phyloP scores from a whole-genome alignment of 768 basidiomycete species.

The Tricholoma bakamatsutake region DNA sequence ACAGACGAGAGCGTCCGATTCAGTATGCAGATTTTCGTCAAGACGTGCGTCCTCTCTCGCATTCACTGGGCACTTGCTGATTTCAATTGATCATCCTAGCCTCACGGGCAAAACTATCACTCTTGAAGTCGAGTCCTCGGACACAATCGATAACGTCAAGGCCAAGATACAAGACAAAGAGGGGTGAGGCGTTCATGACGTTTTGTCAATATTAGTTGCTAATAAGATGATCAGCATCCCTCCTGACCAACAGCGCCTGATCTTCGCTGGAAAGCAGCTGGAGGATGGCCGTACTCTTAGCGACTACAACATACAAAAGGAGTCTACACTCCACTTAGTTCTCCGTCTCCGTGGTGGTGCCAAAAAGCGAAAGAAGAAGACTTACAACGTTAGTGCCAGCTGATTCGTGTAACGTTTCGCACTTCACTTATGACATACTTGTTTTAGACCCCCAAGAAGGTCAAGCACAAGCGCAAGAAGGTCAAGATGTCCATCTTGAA shows the following conservation, averaged over 20 bases:
- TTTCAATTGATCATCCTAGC: conserved; percentile 34
- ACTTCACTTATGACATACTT: conserved; percentile 4
- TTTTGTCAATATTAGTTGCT: conserved; percentile 4
- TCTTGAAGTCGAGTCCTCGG: conserved; percentile 95
- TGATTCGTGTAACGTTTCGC: background rate
- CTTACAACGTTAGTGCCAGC: conserved; percentile 75
- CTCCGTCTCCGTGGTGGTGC: conserved; percentile 98
- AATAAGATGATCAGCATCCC: conserved; percentile 52
- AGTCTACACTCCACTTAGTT: conserved; percentile 96
- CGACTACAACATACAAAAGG: conserved; percentile 99
- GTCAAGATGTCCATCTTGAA: conserved; percentile 99
- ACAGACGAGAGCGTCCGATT: conserved; percentile 73
- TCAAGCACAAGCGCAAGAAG: conserved; percentile 99
- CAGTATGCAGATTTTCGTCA: conserved; percentile 97
- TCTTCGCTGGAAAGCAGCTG: conserved; percentile 99
- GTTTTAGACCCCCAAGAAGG: conserved; percentile 90
- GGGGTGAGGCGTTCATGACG: conserved; percentile 48
- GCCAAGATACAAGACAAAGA: conserved; percentile 98
- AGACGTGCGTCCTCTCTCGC: conserved; percentile 57
- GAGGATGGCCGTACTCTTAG: conserved; percentile 96
- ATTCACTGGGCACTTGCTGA: background rate
- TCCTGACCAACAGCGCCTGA: conserved; percentile 94
- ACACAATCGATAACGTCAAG: conserved; percentile 98
- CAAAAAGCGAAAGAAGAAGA: conserved; percentile 99
- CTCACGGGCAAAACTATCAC: conserved; percentile 99